A percentile compares a stretch with the other conserved stretches of the same genome.
Conservation (phyloP, 257 asterid genomes). For the Paraleonurus japonicus region DNA sequence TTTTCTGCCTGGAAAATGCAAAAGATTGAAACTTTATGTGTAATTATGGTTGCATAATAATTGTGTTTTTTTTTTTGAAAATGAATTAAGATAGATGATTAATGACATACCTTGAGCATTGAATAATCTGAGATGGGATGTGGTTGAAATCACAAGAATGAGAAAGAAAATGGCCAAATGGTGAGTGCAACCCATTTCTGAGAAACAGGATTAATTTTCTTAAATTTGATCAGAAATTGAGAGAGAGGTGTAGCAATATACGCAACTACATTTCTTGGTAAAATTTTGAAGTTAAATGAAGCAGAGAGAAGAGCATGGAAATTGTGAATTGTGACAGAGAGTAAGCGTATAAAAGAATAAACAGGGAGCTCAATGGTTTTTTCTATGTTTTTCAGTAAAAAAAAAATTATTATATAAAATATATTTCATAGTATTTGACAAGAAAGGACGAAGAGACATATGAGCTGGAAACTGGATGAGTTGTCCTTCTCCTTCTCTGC, state of each 20-base stretch:
- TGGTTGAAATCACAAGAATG: slow-evolving; percentile 26
- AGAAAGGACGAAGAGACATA: background rate
- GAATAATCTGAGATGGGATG: slow-evolving; percentile 35
- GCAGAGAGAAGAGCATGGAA: background rate
- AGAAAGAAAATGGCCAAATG: slow-evolving; percentile 17
- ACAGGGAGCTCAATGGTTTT: background rate
- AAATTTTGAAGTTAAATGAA: background rate
- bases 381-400: no score
- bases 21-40: slow-evolving; percentile 9
- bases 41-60: background rate
- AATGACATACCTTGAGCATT: slow-evolving; percentile 45
- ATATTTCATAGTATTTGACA: no score
- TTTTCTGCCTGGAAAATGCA: slow-evolving; percentile 49
- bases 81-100: background rate
- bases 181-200: slow-evolving; percentile 21
- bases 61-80: no score
- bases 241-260: background rate
- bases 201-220: background rate
- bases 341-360: background rate
- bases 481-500: background rate
- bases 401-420: no score
- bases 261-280: background rate
- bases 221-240: background rate
- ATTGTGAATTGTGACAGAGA: background rate
- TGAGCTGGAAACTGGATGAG: background rate